Evolutionary conservation across 352 stramenopile genomes (phyloP), one percentile per base, ranked within the genome.

Genomic region (Halophytophthora batemanensis): DNA sequence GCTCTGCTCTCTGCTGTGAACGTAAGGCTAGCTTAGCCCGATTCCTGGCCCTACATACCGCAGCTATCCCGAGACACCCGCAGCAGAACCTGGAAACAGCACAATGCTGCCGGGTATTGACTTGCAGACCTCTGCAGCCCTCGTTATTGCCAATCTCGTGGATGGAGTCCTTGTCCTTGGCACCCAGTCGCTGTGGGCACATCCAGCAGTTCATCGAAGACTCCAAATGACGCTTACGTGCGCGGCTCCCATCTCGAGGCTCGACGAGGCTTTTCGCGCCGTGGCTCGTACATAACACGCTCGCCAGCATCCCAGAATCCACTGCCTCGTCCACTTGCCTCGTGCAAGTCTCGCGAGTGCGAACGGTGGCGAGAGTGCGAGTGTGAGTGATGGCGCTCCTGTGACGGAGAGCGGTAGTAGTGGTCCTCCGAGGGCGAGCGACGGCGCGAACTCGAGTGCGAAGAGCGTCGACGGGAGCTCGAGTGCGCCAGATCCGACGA

Each of bases 241-340:
- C 56, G 48, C 36, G 55, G 49, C 45, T 73, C 50, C 64, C 64
- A 73, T 53, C 64, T 59, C 10, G 64, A 61, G 6, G 55, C 53
- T 45, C 64, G 55, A 3, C 37, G 64, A 41, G 59, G 50, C 29
- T 66, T 69, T 33, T 69, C 59, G 19, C 52, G 45, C 18, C 47
- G 44, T 7, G 49, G 22, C 36, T 11, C 31, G 48, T 33, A 40
- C 40, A 61, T 61, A 17, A 45, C 51, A 45, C 45, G 62, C 42
- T 37, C 45, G 11, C 67, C 54, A 22, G 18, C 50, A 5, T 19
- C 50, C 49, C 46, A 61, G 50, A 50, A 38, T 12, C n/a, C 54
- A 18, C 51, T 55, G 40, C 59, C 44, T 52, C 31, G 34, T 12
- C n/a, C 54, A 18, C 51, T 55, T 36, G 56, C 44, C 51, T 34